Evolutionary conservation across 2,329 filamentous ascomycete species (phyloP).

Genomic region (Xylaria sp.): DNA sequence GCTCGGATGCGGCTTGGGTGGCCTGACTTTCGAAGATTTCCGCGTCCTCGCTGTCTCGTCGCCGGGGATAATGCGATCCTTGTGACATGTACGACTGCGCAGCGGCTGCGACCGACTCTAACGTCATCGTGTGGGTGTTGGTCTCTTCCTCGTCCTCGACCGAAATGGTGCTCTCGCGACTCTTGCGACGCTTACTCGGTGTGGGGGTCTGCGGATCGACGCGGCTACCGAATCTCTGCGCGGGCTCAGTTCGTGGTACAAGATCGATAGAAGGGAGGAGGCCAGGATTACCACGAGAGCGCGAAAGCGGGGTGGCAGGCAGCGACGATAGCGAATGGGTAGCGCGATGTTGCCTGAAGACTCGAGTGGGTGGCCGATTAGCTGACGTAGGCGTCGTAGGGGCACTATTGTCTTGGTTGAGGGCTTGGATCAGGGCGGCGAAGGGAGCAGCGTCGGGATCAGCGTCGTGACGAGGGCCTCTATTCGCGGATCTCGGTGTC

Average conservation of each 20-base stretch:
- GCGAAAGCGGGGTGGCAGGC: constrained; percentile 65
- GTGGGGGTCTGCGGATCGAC: constrained; percentile 43
- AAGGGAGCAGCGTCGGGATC: constrained; percentile 60
- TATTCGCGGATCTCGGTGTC: constrained; percentile 40
- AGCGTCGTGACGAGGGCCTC: constrained; percentile 38
- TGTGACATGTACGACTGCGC: constrained; percentile 36
- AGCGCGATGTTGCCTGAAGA: constrained; percentile 64
- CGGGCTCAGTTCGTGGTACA: constrained; percentile 55
- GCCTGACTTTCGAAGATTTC: constrained; percentile 69
- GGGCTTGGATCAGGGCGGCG: constrained; percentile 73
- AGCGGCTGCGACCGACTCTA: constrained; percentile 49
- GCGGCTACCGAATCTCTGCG: constrained; percentile 33
- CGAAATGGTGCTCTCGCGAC: constrained; percentile 82
- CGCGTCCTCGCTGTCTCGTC: constrained; percentile 46
- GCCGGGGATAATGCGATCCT: constrained; percentile 25
- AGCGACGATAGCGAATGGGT: constrained; percentile 81
- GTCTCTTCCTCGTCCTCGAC: constrained; percentile 54
- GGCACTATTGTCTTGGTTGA: constrained; percentile 71
- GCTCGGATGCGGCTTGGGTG: constrained; percentile 68
- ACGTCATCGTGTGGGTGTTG: constrained; percentile 46
- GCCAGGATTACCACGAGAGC: constrained; percentile 43
- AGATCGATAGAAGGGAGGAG: constrained; percentile 60
- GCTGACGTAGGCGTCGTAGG: constrained; percentile 60
- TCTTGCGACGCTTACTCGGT: constrained; percentile 53
- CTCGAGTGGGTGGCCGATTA: constrained; percentile 43